Evolutionary conservation across 768 basidiomycete species (phyloP), one percentile per base, ranked within the genome.

Genomic region (Royoungia palumana): DNA sequence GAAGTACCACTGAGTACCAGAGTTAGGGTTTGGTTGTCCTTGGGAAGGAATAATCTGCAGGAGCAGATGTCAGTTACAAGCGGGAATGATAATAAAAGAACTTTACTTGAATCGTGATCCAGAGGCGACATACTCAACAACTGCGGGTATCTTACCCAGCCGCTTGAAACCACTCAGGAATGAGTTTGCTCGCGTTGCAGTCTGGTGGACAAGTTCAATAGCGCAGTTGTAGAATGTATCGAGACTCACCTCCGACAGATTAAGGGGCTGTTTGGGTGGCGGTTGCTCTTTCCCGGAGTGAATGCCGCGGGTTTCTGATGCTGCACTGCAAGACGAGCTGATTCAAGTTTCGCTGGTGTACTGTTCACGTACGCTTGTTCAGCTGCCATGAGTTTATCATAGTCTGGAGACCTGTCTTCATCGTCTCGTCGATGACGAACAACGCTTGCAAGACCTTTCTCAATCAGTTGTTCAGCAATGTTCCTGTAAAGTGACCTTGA

Each of bases 351-450:
- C 45, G 21, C 13, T 16, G 24, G 21, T 44, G 41, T 11, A 16
- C 17, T 32, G 3, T n/a, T n/a, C 12, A 75, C 89, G 69, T 59
- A 94, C 93, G 72, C 72, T 72, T 94, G 92, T 67, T 99, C 95
- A 8, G 94, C 96, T 24, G 85, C 83, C 79, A 97, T 93, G 37
- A 98, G 74, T 71, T 92, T 94, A 72, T 99, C 96, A 56, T 93
- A 92, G 63, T 97, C 95, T 6, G 87, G 78, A n/a, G 94, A 94
- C 40, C 94, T 81, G 59, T 94, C 89, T 67, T 98, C 95, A 62
- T 98, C 95, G 57, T 95, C 94, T 19, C 91, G 83, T 62, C 85
- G 88, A 70, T 99, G 95, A 39, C 95, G 84, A 22, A 98, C 83
- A 10, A 89, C 87, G 47, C 83, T 87, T 4, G 92, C 91, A 25